Evolutionary conservation across 768 basidiomycete genomes (phyloP), one percentile per base, ranked within the genome.

Genomic region (Leccinum fibrillosum): DNA sequence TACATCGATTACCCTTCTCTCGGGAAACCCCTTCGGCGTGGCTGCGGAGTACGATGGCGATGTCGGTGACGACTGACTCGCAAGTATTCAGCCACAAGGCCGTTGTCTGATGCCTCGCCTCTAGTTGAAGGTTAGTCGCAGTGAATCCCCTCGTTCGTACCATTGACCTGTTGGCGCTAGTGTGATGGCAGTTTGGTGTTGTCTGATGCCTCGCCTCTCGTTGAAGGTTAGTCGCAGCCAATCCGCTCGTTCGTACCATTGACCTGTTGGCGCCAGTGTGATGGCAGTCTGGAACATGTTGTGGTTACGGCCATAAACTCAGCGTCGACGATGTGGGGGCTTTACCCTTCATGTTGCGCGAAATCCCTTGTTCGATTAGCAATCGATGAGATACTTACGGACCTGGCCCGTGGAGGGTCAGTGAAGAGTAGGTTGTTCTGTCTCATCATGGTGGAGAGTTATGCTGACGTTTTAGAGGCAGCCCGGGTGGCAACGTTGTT

Each of bases 21-120:
- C 23, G 69, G 72, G 72, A 64, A 71, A 72, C 72, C 71, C 71
- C 71, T 69, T 74, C 71, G 69, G 72, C 53, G 37, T 61, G 63
- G 61, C 53, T 58, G 42, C 23, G 42, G 45, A 48, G 39, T 12
- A 3, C 15, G 26, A 12, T 2, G 34, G 21, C 53, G 12, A 39
- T 6, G 26, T 2, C 11, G 13, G 21, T 35, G 39, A 39, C 34
- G 1, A 12, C 61, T 68, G 39, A 70, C 28, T 39, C 5, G 6
- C 11, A 19, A 11, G 3, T 13, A 2, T 57, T 11, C 7, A 65
- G 63, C 59, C 59, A 53, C 54, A 17, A 15, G 21, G 60, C 64
- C 64, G 68, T 70, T 62, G 68, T 66, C 12, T 58, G 48, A 26
- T 32, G 49, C 32, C 35, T 53, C 53, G 60, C 50, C 42, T 42